Evolutionary conservation across 2,329 filamentous ascomycete genomes (phyloP).

Genomic region (Pseudogymnoascus sp.): DNA sequence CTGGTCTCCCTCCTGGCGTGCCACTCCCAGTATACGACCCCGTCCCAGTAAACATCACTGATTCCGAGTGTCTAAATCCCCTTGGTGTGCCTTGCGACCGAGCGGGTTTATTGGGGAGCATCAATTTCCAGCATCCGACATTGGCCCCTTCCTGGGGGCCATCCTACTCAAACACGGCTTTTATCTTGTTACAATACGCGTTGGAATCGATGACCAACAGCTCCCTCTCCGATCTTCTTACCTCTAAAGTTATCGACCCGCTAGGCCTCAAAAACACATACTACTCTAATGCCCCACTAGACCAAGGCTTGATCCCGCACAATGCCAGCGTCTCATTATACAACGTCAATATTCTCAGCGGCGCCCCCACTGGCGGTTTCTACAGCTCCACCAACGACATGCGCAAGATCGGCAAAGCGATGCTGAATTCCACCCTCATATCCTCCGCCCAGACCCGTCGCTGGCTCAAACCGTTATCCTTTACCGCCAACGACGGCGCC

Average conservation of each 20-base stretch:
- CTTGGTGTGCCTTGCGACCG: neutral
- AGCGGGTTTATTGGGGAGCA: constrained; percentile 7
- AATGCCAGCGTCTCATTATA: constrained; percentile 2
- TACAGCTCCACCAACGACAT: constrained; percentile 32
- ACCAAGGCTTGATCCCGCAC: constrained; percentile 17
- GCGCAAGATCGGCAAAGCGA: constrained; percentile 22
- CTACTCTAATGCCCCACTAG: constrained; percentile 19
- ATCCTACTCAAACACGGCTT: constrained; percentile 34
- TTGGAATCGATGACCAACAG: constrained; percentile 35
- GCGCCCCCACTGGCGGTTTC: constrained; percentile 29
- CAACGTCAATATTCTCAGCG: constrained; percentile 18
- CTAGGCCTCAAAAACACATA: constrained; percentile 29
- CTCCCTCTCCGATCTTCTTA: constrained; percentile 25
- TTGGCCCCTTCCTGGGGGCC: constrained; percentile 30
- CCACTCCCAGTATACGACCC: neutral
- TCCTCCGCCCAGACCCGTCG: constrained; percentile 20
- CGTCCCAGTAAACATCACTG: neutral
- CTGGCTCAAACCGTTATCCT: constrained; percentile 23
- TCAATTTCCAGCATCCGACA: constrained; percentile 28
- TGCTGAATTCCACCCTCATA: constrained; percentile 19
- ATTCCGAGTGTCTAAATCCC: neutral
- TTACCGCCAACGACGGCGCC: constrained; percentile 17
- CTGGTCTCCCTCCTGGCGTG: neutral
- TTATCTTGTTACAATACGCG: constrained; percentile 32
- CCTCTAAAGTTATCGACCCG: constrained; percentile 27